Conservation (phyloP, 768 basidiomycete genomes). For the Gautieria morchelliformis region DNA sequence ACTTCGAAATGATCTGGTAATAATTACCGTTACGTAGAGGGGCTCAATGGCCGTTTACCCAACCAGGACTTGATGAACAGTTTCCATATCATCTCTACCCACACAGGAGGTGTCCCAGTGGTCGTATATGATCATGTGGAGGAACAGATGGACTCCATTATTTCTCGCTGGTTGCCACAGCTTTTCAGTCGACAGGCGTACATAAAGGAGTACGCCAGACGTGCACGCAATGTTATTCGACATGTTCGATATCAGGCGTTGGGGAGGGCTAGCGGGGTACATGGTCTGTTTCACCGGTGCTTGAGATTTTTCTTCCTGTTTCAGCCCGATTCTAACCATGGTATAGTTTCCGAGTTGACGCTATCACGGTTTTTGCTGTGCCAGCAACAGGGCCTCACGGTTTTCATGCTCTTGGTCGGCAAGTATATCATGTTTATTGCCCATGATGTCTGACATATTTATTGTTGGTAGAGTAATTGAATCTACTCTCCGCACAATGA, state of each 20-base stretch:
- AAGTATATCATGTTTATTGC: slow-evolving; percentile 15
- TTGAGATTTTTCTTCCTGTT: background rate
- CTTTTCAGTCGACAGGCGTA: slow-evolving; percentile 31
- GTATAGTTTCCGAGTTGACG: slow-evolving; percentile 84
- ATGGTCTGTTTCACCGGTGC: slow-evolving; percentile 83
- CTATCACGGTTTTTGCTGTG: slow-evolving; percentile 80
- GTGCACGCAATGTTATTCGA: slow-evolving; percentile 56
- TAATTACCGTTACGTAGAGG: slow-evolving; percentile 48
- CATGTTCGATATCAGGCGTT: slow-evolving; percentile 68
- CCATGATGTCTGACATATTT: background rate
- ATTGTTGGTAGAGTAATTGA: slow-evolving; percentile 55
- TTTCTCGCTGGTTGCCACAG: slow-evolving; percentile 38
- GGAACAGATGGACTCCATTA: slow-evolving; percentile 18
- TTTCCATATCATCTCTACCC: slow-evolving; percentile 58
- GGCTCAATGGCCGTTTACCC: slow-evolving; percentile 86
- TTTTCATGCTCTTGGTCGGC: slow-evolving; percentile 89
- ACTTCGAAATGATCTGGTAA: background rate
- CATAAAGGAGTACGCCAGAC: slow-evolving; percentile 43
- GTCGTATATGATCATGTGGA: slow-evolving; percentile 74
- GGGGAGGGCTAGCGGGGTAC: slow-evolving; percentile 78
- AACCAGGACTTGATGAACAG: slow-evolving; percentile 95
- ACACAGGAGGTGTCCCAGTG: slow-evolving; percentile 68
- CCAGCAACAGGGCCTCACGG: slow-evolving; percentile 91
- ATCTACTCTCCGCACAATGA: slow-evolving; percentile 79
- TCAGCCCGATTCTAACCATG: background rate